Base-by-base conservation (phyloP, 2,329 filamentous ascomycete species). In the Ceratocystis colombiana region DNA sequence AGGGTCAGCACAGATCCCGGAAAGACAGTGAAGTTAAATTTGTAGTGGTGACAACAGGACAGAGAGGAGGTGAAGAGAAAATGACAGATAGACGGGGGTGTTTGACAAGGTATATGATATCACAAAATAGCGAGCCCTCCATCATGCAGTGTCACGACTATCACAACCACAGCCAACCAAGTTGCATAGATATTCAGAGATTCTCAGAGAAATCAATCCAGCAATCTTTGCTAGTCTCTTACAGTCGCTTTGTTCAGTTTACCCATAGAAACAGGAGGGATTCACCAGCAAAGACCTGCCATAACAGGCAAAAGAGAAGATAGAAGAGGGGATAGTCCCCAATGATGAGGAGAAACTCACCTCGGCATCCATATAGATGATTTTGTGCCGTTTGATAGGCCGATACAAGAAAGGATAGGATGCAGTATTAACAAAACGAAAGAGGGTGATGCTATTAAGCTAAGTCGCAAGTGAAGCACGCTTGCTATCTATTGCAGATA, bases 351-450 rank as follows among this genome's bases (percentile, higher is more conserved):
- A 20, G 7, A 61, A 33, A 65, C 66, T 68, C 61, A 68, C 66
- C 66, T 68, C 66, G 28, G 64, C 64, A 59, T 68, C 66, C 66
- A 68, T 68, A 20, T 66, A 64, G 57, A 68, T 63, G 50, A 64
- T 65, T n/a, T 17, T 59, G 37, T 61, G 64, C 64, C 53, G 50
- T 65, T 20, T 30, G 53, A 59, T 20, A 25, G 55, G 55, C 55
- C 28, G 12, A 4, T 41, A 41, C 37, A 59, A 28, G 5, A n/a
- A 37, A 37, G 28, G 12, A 37, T 22, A 61, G 20, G 15, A 25
- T 15, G 33, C 17, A 37, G 41, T 44, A 48, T 61, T 28, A 15
- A 64, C 30, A 37, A 64, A 37, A 20, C 20, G 17, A 22, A 33
- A 10, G 44, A 48, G 15, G 17, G 53, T 44, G 10, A 17, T 30